Conservation (phyloP, 768 basidiomycete species). For the Macrolepiota albuminosa region DNA sequence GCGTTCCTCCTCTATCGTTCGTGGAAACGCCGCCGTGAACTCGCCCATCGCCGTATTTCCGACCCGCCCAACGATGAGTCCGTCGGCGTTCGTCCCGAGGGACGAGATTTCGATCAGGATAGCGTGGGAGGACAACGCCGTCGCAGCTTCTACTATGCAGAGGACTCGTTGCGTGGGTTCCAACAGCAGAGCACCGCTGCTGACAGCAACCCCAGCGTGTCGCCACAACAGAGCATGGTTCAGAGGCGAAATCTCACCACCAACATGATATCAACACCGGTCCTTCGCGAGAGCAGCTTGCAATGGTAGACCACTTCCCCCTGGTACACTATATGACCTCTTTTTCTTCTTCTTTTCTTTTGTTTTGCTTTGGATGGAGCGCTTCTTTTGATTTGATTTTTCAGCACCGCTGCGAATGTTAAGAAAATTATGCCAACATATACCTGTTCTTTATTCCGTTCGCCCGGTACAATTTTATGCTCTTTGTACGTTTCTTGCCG, state of each 20-base stretch:
- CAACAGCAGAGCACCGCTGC: slow-evolving; percentile 31
- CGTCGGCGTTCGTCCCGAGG: slow-evolving; percentile 49
- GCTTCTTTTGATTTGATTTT: background rate
- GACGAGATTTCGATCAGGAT: slow-evolving; percentile 76
- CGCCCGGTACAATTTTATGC: slow-evolving; percentile 3
- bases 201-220: background rate
- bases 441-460: slow-evolving; percentile 9
- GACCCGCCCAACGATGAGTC: slow-evolving; percentile 40
- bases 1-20: slow-evolving; percentile 69
- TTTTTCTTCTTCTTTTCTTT: background rate
- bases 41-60: slow-evolving; percentile 67
- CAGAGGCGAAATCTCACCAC: slow-evolving; percentile 58
- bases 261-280: slow-evolving; percentile 68
- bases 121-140: slow-evolving; percentile 68
- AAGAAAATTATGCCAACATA: slow-evolving; percentile 7
- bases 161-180: slow-evolving; percentile 69
- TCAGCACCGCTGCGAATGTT: background rate
- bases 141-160: slow-evolving; percentile 82
- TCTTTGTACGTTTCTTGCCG: slow-evolving; percentile 11
- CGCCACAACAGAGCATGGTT: slow-evolving; percentile 7
- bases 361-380: background rate
- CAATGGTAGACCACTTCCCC: slow-evolving; percentile 62
- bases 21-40: slow-evolving; percentile 59
- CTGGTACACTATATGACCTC: background rate
- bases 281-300: slow-evolving; percentile 78